These are phyloP conservation scores for Lepiota venenata DNA, from an alignment of 768 basidiomycete genomes.

Conservation along the genomic window DNA sequence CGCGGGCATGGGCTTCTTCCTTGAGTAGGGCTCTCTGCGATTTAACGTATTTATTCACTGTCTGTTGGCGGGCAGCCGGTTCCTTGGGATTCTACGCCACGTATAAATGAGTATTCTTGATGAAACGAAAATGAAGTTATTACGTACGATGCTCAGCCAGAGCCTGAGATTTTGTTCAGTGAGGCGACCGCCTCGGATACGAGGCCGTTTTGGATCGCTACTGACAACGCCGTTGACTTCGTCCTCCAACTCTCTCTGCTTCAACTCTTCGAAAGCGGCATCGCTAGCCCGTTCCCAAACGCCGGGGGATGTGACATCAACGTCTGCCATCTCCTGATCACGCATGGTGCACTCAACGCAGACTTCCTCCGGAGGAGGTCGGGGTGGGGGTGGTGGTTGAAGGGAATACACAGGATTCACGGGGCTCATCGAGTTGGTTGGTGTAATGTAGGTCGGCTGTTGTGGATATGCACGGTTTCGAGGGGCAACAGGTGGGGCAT, in stretches of 20 bases:
- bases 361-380: constrained; percentile 74
- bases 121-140: constrained; percentile 2
- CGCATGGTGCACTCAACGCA: constrained; percentile 99
- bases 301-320: constrained; percentile 81
- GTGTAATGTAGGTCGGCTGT: constrained; percentile 71
- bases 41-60: constrained; percentile 78
- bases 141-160: constrained; percentile 75
- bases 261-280: constrained; percentile 71
- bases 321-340: constrained; percentile 97
- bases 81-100: constrained; percentile 80
- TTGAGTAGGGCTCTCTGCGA: constrained; percentile 78
- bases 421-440: constrained; percentile 56
- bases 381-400: constrained; percentile 51
- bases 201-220: constrained; percentile 56
- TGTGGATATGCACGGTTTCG: constrained; percentile 67
- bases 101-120: constrained; percentile 11
- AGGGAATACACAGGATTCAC: constrained; percentile 63
- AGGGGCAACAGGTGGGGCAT: constrained; percentile 62
- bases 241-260: constrained; percentile 69
- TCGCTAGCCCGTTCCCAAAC: constrained; percentile 94
- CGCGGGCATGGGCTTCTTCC: constrained; percentile 77
- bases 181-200: constrained; percentile 62
- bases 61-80: constrained; percentile 80
- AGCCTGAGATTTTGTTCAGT: constrained; percentile 77
- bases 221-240: constrained; percentile 46